These are phyloP conservation scores for Blastomyces emzantsi DNA, from an alignment of 2,329 filamentous ascomycete species.

Conservation along the genomic window DNA sequence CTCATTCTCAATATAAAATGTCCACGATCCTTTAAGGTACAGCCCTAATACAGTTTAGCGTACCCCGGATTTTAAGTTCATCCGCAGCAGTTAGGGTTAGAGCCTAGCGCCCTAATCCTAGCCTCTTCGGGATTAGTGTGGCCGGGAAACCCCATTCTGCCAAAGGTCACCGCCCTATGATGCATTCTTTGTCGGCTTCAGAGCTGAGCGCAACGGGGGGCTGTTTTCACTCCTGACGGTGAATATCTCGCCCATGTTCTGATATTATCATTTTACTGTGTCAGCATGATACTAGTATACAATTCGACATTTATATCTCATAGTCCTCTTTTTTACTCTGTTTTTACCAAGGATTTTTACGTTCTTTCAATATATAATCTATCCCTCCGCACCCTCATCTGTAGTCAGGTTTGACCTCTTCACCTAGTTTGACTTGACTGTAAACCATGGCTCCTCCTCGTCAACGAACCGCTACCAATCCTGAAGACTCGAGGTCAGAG, in stretches of 20 bases:
- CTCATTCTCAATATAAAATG: no score
- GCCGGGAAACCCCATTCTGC: background rate
- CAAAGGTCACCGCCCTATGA: background rate
- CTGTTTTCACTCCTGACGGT: background rate
- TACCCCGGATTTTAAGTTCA: slow-evolving; percentile 7
- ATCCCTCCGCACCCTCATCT: background rate
- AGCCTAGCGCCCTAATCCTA: background rate
- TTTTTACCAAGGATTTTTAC: background rate
- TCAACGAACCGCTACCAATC: slow-evolving; percentile 30
- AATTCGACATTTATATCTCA: background rate
- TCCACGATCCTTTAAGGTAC: no score
- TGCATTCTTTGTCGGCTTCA: slow-evolving; percentile 1
- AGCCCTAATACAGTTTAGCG: background rate
- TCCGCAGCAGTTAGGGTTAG: slow-evolving; percentile 2
- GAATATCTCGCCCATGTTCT: background rate
- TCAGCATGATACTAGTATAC: background rate
- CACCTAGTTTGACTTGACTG: background rate
- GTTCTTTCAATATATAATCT: background rate
- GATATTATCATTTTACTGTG: background rate
- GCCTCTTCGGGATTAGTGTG: background rate
- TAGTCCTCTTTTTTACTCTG: background rate
- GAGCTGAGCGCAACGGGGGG: background rate
- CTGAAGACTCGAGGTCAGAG: slow-evolving; percentile 42
- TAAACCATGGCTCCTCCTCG: slow-evolving; percentile 38
- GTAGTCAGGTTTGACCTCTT: background rate